phyloP scores from a whole-genome alignment of 441 rosid species.

The Isatis lusitanica region DNA sequence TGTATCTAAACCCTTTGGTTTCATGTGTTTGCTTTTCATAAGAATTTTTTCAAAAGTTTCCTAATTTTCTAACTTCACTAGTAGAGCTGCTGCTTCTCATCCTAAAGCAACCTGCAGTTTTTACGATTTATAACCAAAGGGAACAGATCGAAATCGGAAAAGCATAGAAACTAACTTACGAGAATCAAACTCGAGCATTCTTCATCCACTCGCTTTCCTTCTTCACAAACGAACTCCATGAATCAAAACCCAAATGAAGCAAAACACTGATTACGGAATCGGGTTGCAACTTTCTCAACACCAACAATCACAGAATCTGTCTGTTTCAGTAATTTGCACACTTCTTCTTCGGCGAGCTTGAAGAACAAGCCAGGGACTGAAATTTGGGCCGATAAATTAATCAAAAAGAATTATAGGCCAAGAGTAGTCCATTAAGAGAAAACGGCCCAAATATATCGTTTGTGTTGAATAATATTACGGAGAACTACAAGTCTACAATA shows the following conservation, averaged over 20 bases:
- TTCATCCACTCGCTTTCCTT: slow-evolving; percentile 48
- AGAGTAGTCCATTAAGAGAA: background rate
- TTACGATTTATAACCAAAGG: background rate
- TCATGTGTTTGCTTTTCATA: background rate
- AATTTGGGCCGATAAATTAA: slow-evolving; percentile 19
- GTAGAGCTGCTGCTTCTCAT: background rate
- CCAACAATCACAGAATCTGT: slow-evolving; percentile 2
- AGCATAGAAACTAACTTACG: slow-evolving; percentile 40
- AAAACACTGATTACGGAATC: slow-evolving; percentile 4
- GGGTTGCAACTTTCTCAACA: slow-evolving; percentile 2
- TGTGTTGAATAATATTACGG: background rate
- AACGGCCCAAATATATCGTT: background rate
- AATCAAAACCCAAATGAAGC: background rate
- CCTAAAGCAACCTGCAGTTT: slow-evolving; percentile 4
- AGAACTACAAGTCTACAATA: background rate
- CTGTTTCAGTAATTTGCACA: background rate
- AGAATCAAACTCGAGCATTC: slow-evolving; percentile 72
- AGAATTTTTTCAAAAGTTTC: background rate
- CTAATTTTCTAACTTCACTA: background rate
- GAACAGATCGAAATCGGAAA: slow-evolving; percentile 11
- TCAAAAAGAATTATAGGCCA: background rate
- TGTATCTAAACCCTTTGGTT: background rate
- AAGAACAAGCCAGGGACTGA: slow-evolving; percentile 24
- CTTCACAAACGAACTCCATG: slow-evolving; percentile 67
- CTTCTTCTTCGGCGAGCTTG: slow-evolving; percentile 28